Conservation (phyloP, 176 grass and related monocot species). For the Aegilops longissima region DNA sequence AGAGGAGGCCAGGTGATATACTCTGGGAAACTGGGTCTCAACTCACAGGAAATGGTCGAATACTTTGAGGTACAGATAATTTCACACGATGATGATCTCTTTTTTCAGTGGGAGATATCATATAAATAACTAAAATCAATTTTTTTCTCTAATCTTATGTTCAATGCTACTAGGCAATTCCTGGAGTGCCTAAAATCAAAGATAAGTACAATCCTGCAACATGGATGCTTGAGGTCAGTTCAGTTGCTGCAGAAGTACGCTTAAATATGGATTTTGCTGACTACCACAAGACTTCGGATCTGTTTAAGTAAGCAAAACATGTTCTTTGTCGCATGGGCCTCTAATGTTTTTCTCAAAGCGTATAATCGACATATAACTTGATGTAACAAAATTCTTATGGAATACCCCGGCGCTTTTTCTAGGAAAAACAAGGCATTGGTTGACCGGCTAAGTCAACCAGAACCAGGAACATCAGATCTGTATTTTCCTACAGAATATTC, state of each 20-base stretch:
- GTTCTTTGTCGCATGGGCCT: background rate
- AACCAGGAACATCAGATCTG: constrained; percentile 65
- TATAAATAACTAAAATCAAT: background rate
- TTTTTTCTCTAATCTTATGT: background rate
- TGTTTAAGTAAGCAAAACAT: constrained; percentile 56
- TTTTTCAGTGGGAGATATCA: background rate
- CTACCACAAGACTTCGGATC: constrained; percentile 71
- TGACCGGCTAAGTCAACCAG: constrained; percentile 65
- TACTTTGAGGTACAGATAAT: constrained; percentile 82
- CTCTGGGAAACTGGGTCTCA: constrained; percentile 70
- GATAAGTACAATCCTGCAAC: constrained; percentile 96
- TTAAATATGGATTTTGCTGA: constrained; percentile 75
- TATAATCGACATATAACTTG: background rate
- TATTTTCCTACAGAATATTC: constrained; percentile 88
- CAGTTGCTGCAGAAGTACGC: constrained; percentile 83
- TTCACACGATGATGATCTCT: constrained; percentile 6
- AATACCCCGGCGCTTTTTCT: constrained; percentile 14
- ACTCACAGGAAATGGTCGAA: constrained; percentile 83
- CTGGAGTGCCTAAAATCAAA: constrained; percentile 88
- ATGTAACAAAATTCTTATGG: constrained; percentile 26
- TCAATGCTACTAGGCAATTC: constrained; percentile 69
- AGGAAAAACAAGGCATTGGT: constrained; percentile 81
- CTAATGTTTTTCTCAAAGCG: background rate
- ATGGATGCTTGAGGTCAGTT: constrained; percentile 98
- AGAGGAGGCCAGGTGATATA: constrained; percentile 98